Conservation (phyloP, 1,284 basidiomycete species). For the Boletus sp. region DNA sequence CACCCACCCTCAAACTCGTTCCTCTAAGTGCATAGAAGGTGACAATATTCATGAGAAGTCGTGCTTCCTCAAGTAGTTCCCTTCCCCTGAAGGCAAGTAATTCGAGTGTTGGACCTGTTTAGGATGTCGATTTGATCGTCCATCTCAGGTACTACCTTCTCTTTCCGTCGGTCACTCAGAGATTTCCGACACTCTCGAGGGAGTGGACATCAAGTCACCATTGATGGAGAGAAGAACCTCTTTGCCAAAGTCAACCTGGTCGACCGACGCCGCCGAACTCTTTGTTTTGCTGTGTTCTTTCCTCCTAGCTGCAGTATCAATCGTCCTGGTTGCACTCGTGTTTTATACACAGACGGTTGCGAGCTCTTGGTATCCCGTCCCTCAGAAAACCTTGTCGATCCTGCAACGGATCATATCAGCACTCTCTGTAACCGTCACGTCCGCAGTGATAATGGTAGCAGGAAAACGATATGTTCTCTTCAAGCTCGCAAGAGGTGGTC, state of each 20-base stretch:
- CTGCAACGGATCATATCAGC: conserved; percentile 20
- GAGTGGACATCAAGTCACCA: background rate
- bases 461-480: conserved; percentile 26
- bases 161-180: background rate
- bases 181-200: background rate
- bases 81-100: conserved; percentile 5
- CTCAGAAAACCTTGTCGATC: background rate
- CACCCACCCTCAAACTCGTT: too few relatives aligned
- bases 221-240: background rate
- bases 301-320: conserved; percentile 12
- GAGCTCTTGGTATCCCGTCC: background rate
- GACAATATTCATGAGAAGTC: background rate
- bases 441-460: conserved; percentile 19
- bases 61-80: conserved; percentile 1
- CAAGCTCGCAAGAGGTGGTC: conserved; percentile 20
- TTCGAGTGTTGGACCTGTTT: background rate
- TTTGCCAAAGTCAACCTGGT: background rate
- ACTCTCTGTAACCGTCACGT: conserved; percentile 15
- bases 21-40: background rate
- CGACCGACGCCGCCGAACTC: conserved; percentile 10
- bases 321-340: conserved; percentile 11
- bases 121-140: background rate
- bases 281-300: conserved; percentile 14
- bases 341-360: conserved; percentile 5
- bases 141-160: background rate